Percentiles rank a stretch among this genome's conserved stretches.
phyloP scores from a whole-genome alignment of 2,329 filamentous ascomycete species.

The Simplicillium aogashimaense region DNA sequence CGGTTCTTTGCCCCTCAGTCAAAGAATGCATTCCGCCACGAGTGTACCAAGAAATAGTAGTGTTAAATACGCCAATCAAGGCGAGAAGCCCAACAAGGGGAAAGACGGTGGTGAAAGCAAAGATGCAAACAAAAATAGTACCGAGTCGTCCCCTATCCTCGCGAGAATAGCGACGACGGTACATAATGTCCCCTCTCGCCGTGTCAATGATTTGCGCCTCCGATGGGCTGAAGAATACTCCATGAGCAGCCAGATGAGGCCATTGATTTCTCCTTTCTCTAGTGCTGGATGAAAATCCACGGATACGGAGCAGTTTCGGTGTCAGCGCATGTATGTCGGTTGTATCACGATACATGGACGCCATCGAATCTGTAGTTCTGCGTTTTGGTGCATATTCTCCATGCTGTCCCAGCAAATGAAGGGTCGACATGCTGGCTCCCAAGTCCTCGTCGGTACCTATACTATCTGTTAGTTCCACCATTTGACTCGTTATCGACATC shows the following conservation, averaged over 20 bases:
- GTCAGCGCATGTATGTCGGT: slow-evolving; percentile 5
- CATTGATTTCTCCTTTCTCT: slow-evolving; percentile 7
- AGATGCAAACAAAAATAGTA: slow-evolving; percentile 27
- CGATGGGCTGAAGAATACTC: slow-evolving; percentile 16
- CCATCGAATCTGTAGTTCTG: too few relatives aligned
- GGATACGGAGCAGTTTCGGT: slow-evolving; percentile 10
- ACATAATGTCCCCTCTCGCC: slow-evolving; percentile 18
- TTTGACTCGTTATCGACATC: too few relatives aligned
- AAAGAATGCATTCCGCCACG: slow-evolving; percentile 31
- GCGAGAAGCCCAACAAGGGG: slow-evolving; percentile 37
- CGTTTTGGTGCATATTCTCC: too few relatives aligned
- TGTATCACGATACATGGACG: too few relatives aligned
- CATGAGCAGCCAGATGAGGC: slow-evolving; percentile 4
- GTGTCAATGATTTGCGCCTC: slow-evolving; percentile 20
- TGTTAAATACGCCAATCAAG: slow-evolving; percentile 32
- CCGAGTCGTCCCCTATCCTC: slow-evolving; percentile 19
- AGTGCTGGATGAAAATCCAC: slow-evolving; percentile 14
- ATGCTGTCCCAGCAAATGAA: too few relatives aligned
- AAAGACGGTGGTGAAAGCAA: slow-evolving; percentile 27
- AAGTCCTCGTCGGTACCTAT: too few relatives aligned
- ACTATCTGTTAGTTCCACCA: too few relatives aligned
- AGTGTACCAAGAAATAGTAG: slow-evolving; percentile 37
- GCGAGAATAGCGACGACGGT: slow-evolving; percentile 16
- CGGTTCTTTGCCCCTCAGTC: slow-evolving; percentile 18
- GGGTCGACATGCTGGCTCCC: too few relatives aligned